These are phyloP conservation scores for Beauveria brongniartii DNA, from an alignment of 2,329 filamentous ascomycete species.

Conservation along the genomic window DNA sequence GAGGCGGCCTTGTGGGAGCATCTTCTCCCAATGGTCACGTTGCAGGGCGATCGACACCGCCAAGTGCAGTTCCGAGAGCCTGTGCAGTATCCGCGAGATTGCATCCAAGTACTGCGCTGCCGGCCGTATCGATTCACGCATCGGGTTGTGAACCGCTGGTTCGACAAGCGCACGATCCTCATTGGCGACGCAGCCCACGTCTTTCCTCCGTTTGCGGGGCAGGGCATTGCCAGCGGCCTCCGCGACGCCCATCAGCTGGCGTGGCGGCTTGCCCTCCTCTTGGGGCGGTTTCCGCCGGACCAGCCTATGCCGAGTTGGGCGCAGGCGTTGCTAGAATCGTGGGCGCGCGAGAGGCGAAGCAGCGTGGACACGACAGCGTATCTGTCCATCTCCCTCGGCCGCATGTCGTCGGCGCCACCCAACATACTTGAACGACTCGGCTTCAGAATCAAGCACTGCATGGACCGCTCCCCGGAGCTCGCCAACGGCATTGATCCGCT, in stretches of 20 bases:
- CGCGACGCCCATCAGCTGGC: conserved; percentile 26
- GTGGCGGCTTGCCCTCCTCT: conserved; percentile 22
- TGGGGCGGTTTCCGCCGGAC: not conserved
- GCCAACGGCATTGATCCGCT: conserved; percentile 4
- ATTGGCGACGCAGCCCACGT: conserved; percentile 44
- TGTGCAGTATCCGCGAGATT: conserved; percentile 33
- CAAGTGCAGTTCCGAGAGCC: not conserved
- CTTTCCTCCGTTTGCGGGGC: conserved; percentile 38
- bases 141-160: conserved; percentile 39
- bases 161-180: conserved; percentile 30
- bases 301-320: not conserved
- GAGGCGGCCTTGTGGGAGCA: conserved; percentile 24
- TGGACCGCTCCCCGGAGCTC: not conserved
- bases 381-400: not conserved
- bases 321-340: conserved; percentile 8
- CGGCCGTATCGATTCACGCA: conserved; percentile 34
- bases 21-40: conserved; percentile 15
- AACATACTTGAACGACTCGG: not conserved
- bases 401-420: not conserved
- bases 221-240: conserved; percentile 28
- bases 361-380: conserved; percentile 14
- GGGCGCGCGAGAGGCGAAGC: conserved; percentile 16
- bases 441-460: conserved; percentile 3
- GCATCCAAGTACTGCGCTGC: conserved; percentile 36
- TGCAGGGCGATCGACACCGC: conserved; percentile 4